phyloP scores from a whole-genome alignment of 2,329 filamentous ascomycete species.

The Aspergillus alliaceus region DNA sequence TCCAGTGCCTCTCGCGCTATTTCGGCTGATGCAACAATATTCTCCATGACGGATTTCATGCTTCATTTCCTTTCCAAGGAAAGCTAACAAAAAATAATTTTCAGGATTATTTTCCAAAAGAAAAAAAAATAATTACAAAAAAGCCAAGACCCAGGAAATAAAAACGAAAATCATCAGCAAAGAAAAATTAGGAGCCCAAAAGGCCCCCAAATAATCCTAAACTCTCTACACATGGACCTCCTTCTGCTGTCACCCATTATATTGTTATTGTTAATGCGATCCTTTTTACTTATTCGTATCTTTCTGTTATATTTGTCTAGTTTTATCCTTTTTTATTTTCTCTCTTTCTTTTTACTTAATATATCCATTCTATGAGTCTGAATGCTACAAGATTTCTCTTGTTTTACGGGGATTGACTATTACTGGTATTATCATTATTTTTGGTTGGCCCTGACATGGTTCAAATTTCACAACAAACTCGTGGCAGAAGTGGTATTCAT shows the following conservation, averaged over 20 bases:
- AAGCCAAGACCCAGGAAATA: not conserved
- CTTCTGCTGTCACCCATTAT: conserved; percentile 27
- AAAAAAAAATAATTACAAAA: conserved; percentile 1
- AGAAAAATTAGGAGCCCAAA: conserved; percentile 7
- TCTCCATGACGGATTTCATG: conserved; percentile 16
- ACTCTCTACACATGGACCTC: conserved; percentile 25
- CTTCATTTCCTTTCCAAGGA: conserved; percentile 11
- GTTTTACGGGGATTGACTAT: no score
- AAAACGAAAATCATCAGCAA: not conserved
- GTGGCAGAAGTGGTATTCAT: conserved; percentile 28
- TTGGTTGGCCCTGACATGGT: conserved; percentile 27
- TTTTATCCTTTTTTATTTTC: conserved; percentile 1
- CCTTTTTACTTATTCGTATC: conserved; percentile 1
- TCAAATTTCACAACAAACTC: conserved; percentile 27
- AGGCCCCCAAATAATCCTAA: conserved; percentile 6
- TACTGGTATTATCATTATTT: conserved; percentile 7
- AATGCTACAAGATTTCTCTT: not conserved
- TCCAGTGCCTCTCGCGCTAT: conserved; percentile 13
- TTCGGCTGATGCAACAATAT: conserved; percentile 25
- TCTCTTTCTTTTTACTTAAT: conserved; percentile 3
- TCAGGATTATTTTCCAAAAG: no score
- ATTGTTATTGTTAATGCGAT: not conserved
- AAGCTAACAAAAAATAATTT: not conserved
- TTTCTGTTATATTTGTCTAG: conserved; percentile 1
- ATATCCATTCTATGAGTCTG: not conserved